Evolutionary conservation across 164 flowering plant species (phyloP), one percentile per base, ranked within the genome.

Genomic region (Tetrastigma voinierianum): DNA sequence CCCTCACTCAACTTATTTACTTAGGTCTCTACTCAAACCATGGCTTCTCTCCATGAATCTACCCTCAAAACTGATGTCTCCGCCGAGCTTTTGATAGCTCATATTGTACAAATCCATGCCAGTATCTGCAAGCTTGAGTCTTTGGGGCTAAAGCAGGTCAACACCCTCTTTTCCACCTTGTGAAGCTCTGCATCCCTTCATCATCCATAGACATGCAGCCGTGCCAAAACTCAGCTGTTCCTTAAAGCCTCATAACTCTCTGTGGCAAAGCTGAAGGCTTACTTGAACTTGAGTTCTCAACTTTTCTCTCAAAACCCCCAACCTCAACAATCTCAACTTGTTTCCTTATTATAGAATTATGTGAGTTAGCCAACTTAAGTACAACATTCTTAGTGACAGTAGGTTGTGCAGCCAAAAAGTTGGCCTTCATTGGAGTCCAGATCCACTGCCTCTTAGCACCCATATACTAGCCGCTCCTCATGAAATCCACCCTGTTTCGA

Each of bases 361-460:
- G n/a, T n/a, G n/a, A n/a, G n/a, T n/a, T n/a, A n/a, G n/a, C n/a
- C n/a, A n/a, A n/a, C n/a, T 23, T 82, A 4, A 86, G 51, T 60
- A 72, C 66, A 66, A 6, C 9, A 78, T 86, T 45, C 74, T 83
- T 1, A 16, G 1, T 3, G 66, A 78, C 7, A 72, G 81, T 59
- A 77, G 0, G 51, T 71, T 2, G 52, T 49, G 46, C 64, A 67
- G 6, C 87, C 90, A 0, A 80, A 78, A 51, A 77, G 70, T 72
- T 87, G 1, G 93, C 88, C 18, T 87, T 87, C 43, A 66, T 86
- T 11, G 93, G 90, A 17, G 86, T 90, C 3, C 90, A 90, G 55
- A 90, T 58, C 86, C 88, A 10, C 62, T 87, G 78, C 90, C 90
- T n/a, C 77, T 86, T 3, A 78, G 87, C 7, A 78, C 88, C 25